phyloP scores from a whole-genome alignment of 306 rosid genomes.

The Ammopiptanthus mongolicus region DNA sequence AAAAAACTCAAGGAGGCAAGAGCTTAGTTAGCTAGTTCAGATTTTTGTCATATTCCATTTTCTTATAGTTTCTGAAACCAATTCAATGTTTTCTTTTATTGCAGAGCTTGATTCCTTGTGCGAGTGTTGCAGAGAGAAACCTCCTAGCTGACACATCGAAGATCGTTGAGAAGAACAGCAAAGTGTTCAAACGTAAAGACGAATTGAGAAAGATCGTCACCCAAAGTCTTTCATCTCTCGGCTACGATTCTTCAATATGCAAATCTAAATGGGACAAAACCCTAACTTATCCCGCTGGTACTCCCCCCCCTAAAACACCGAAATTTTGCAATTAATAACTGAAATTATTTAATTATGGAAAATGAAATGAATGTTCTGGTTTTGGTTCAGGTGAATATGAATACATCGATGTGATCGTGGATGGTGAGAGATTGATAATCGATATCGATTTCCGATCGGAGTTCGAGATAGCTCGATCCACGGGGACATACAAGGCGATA shows the following conservation, averaged over 20 bases:
- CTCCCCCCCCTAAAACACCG: neutral
- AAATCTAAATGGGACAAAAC: conserved; percentile 92
- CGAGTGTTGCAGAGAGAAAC: conserved; percentile 76
- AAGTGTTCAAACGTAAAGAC: conserved; percentile 57
- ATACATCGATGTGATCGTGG: conserved; percentile 69
- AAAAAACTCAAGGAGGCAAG: neutral
- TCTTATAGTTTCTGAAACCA: neutral
- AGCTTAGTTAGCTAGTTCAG: neutral
- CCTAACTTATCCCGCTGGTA: conserved; percentile 75
- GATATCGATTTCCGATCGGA: conserved; percentile 94
- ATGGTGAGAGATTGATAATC: conserved; percentile 72
- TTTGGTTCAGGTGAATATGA: conserved; percentile 81
- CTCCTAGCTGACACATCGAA: conserved; percentile 85
- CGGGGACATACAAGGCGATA: conserved; percentile 73
- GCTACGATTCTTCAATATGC: conserved; percentile 78
- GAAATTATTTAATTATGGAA: neutral
- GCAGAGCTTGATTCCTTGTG: conserved; percentile 72
- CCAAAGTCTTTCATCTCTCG: conserved; percentile 58
- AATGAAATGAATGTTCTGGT: neutral
- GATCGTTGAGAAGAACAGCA: conserved; percentile 72
- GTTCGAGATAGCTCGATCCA: conserved; percentile 92
- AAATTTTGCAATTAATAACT: neutral
- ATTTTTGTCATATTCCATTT: neutral
- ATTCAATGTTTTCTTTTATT: neutral
- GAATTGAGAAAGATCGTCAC: conserved; percentile 65